phyloP scores from a whole-genome alignment of 495 filamentous ascomycete species.

The Pyrenopolyporus hunteri region DNA sequence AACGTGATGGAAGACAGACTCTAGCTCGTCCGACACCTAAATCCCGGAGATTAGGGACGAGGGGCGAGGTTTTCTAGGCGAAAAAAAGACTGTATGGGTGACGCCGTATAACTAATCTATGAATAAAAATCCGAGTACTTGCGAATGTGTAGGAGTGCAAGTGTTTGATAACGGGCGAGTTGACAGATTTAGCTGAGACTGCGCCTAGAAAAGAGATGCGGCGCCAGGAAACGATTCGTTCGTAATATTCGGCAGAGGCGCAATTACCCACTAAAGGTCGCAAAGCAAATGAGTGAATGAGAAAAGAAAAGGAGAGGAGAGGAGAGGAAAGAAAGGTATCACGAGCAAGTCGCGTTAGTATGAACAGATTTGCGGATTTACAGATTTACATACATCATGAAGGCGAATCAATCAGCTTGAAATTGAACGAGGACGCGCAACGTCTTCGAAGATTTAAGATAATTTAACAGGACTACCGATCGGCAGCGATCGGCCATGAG shows the following conservation, averaged over 20 bases:
- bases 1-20: slow-evolving; percentile 33
- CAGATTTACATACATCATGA: too few relatives aligned
- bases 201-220: slow-evolving; percentile 1
- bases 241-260: not conserved
- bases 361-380: slow-evolving; percentile 9
- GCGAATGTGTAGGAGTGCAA: slow-evolving; percentile 3
- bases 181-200: not conserved
- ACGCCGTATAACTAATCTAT: slow-evolving; percentile 15
- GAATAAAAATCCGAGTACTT: not conserved
- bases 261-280: not conserved
- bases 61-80: too few relatives aligned
- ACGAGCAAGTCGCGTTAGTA: slow-evolving; percentile 7
- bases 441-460: slow-evolving; percentile 7
- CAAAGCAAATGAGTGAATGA: too few relatives aligned
- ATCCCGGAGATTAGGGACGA: not conserved
- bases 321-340: not conserved
- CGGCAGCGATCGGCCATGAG: slow-evolving; percentile 24
- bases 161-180: not conserved
- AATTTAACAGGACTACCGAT: slow-evolving; percentile 10
- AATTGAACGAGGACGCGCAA: slow-evolving; percentile 1
- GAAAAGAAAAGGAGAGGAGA: too few relatives aligned
- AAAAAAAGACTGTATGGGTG: not conserved
- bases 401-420: slow-evolving; percentile 10
- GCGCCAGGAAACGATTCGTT: slow-evolving; percentile 6
- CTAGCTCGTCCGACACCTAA: slow-evolving; percentile 22